phyloP scores from a whole-genome alignment of 768 basidiomycete species.

The Boletus pseudopeckii region DNA sequence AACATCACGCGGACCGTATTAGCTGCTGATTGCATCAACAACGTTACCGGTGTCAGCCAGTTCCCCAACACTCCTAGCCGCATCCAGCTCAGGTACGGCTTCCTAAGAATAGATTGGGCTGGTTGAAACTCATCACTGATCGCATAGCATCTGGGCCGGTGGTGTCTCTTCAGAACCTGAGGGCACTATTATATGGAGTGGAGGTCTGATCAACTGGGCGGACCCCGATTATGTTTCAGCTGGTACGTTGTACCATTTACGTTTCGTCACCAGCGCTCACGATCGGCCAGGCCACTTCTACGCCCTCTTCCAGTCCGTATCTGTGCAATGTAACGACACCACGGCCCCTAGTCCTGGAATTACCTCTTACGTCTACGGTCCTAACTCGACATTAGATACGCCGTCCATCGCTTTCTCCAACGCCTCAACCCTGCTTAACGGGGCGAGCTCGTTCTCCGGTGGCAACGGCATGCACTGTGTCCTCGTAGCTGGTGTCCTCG shows the following conservation, averaged over 20 bases:
- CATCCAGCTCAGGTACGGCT: constrained; percentile 69
- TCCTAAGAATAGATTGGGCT: not conserved
- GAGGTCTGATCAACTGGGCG: constrained; percentile 79
- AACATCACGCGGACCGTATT: constrained; percentile 66
- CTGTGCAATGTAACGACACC: constrained; percentile 61
- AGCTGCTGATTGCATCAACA: constrained; percentile 53
- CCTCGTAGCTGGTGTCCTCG: constrained; percentile 11
- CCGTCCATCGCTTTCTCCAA: constrained; percentile 61
- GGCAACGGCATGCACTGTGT: constrained; percentile 10
- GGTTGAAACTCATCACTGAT: constrained; percentile 1
- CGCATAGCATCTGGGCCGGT: constrained; percentile 69
- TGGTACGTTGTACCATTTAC: constrained; percentile 33
- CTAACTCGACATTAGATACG: constrained; percentile 48
- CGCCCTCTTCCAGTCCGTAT: constrained; percentile 56
- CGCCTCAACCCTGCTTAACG: constrained; percentile 49
- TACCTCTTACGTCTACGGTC: constrained; percentile 62
- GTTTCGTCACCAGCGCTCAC: not conserved
- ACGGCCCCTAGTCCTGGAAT: constrained; percentile 40
- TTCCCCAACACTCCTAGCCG: constrained; percentile 80
- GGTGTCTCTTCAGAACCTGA: constrained; percentile 57
- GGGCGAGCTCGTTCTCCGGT: constrained; percentile 19
- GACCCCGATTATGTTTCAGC: constrained; percentile 74
- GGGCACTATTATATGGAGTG: constrained; percentile 78
- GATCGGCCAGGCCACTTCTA: constrained; percentile 60
- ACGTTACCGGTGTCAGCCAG: constrained; percentile 48